Percentiles rank a stretch among this genome's conserved stretches.
phyloP scores from a whole-genome alignment of 2,329 filamentous ascomycete species.

The Teratosphaeria gauchensis region DNA sequence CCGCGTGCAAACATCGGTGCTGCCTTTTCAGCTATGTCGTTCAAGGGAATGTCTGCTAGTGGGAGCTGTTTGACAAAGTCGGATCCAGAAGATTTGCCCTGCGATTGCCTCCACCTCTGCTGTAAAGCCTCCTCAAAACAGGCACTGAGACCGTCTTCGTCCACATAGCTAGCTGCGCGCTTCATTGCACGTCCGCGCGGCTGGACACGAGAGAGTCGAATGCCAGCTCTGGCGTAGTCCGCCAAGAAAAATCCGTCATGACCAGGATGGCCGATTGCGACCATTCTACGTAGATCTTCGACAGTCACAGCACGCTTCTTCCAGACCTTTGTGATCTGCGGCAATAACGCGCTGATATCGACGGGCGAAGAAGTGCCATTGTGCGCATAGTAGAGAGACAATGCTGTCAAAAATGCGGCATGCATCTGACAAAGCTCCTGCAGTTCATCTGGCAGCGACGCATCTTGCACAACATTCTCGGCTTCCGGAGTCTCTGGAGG shows the following conservation, averaged over 20 bases:
- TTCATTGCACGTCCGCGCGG: constrained; percentile 11
- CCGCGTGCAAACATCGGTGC: constrained; percentile 55
- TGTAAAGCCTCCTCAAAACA: constrained; percentile 42
- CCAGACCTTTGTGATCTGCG: constrained; percentile 35
- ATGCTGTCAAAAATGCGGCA: constrained; percentile 39
- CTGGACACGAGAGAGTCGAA: constrained; percentile 13
- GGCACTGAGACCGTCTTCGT: constrained; percentile 34
- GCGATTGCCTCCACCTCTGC: constrained; percentile 36
- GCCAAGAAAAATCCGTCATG: constrained; percentile 16
- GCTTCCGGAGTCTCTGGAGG: constrained; percentile 23
- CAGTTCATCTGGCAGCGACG: constrained; percentile 31
- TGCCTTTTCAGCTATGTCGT: constrained; percentile 41
- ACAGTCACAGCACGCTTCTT: constrained; percentile 36
- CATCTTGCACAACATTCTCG: constrained; percentile 6
- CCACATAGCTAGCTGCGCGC: constrained; percentile 18
- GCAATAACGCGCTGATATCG: constrained; percentile 31
- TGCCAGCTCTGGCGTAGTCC: constrained; percentile 21
- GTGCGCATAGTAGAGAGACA: constrained; percentile 41
- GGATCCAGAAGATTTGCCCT: constrained; percentile 3
- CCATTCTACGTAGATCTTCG: constrained; percentile 36
- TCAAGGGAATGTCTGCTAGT: constrained; percentile 43
- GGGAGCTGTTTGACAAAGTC: constrained; percentile 51
- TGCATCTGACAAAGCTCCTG: constrained; percentile 37
- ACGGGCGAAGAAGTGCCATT: constrained; percentile 37
- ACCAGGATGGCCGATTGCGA: constrained; percentile 29